phyloP scores from a whole-genome alignment of 2,329 filamentous ascomycete genomes.

The Pyrenochaeta sp. region DNA sequence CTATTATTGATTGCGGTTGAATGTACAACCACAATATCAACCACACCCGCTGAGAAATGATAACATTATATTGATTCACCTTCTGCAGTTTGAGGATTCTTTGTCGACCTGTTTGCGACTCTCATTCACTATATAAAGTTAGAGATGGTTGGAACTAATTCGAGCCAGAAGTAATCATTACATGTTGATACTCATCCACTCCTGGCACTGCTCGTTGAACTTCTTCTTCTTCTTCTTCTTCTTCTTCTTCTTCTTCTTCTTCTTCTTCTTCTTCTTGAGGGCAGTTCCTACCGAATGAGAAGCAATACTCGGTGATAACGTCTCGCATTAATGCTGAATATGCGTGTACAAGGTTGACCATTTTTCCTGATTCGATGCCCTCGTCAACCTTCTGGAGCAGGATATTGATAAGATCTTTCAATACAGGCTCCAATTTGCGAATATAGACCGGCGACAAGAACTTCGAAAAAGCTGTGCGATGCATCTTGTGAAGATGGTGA shows the following conservation, averaged over 20 bases:
- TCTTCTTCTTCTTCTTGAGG: not conserved
- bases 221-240: too few relatives aligned
- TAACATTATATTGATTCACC: too few relatives aligned
- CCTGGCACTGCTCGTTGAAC: too few relatives aligned
- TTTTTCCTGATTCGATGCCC: not conserved
- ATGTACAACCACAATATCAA: too few relatives aligned
- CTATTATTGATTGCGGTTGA: too few relatives aligned
- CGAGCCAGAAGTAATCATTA: too few relatives aligned
- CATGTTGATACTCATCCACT: too few relatives aligned
- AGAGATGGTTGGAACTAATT: too few relatives aligned
- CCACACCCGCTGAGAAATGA: too few relatives aligned
- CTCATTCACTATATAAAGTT: too few relatives aligned
- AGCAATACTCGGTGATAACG: constrained; percentile 3
- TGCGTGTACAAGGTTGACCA: constrained; percentile 15
- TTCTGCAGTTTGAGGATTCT: too few relatives aligned
- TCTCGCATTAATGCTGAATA: constrained; percentile 13
- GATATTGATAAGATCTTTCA: constrained; percentile 13
- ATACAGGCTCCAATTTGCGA: constrained; percentile 18
- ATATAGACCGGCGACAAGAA: constrained; percentile 7
- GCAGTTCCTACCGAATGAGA: not conserved
- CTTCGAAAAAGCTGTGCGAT: not conserved
- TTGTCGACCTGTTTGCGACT: too few relatives aligned
- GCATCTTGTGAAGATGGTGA: not conserved
- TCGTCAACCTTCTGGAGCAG: constrained; percentile 7
- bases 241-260: not conserved